These are phyloP conservation scores for Yamadazyma aaseri DNA, from an alignment of 1,139 yeast genomes.

Conservation along the genomic window DNA sequence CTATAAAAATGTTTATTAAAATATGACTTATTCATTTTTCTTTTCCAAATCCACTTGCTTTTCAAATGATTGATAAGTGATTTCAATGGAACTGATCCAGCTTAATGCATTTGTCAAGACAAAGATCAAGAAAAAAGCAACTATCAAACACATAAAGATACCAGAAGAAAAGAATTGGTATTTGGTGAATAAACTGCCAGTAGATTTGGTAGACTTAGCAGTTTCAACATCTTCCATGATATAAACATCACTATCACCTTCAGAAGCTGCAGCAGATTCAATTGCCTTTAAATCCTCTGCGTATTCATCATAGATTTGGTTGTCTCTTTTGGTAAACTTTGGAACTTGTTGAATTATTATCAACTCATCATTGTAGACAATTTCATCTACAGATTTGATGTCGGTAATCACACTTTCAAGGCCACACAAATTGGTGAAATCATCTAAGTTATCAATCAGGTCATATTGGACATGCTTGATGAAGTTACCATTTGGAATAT, in stretches of 20 bases:
- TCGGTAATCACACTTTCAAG: slow-evolving; percentile 12
- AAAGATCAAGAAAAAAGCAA: slow-evolving; percentile 50
- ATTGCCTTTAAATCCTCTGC: slow-evolving; percentile 35
- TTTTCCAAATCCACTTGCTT: slow-evolving; percentile 63
- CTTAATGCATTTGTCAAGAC: slow-evolving; percentile 54
- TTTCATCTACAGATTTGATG: slow-evolving; percentile 17
- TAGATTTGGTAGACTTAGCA: slow-evolving; percentile 7
- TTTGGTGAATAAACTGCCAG: slow-evolving; percentile 32
- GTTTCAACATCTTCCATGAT: slow-evolving; percentile 10
- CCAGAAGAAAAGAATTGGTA: slow-evolving; percentile 54
- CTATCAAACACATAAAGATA: slow-evolving; percentile 64
- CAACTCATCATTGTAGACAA: slow-evolving; percentile 15
- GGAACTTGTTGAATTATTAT: slow-evolving; percentile 15
- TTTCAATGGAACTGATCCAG: slow-evolving; percentile 63
- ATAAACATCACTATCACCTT: too few species aligned
- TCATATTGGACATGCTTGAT: slow-evolving; percentile 33
- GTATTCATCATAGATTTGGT: slow-evolving; percentile 25
- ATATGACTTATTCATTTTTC: slow-evolving; percentile 48
- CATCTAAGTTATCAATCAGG: slow-evolving; percentile 22
- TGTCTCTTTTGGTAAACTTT: slow-evolving; percentile 8
- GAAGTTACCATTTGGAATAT: slow-evolving; percentile 15
- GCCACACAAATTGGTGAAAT: slow-evolving; percentile 9
- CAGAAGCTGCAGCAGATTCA: slow-evolving; percentile 22
- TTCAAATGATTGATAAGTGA: slow-evolving; percentile 71
- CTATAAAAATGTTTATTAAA: background rate